Conservation (phyloP, 371 early-diverging fungal species). For the Mortierella sp. region DNA sequence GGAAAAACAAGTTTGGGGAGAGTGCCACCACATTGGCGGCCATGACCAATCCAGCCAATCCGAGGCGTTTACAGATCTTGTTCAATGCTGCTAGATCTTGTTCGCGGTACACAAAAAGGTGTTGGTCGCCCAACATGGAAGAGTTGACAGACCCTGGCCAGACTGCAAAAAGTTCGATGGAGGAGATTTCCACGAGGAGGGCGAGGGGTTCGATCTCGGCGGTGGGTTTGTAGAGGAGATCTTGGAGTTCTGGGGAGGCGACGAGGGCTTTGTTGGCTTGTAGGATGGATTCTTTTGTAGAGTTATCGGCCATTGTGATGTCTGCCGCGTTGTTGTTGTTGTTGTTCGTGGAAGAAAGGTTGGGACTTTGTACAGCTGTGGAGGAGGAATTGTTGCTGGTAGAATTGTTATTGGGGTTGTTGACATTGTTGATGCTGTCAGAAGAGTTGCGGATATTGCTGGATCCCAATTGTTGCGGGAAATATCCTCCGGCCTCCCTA, state of each 20-base stretch:
- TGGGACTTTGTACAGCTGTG: background rate
- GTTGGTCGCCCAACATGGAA: conserved; percentile 57
- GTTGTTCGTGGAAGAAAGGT: background rate
- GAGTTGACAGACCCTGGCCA: conserved; percentile 54
- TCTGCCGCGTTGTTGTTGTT: background rate
- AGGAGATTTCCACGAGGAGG: conserved; percentile 42
- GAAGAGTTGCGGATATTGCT: background rate
- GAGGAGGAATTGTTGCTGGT: background rate
- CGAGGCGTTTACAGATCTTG: conserved; percentile 56
- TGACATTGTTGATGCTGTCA: background rate
- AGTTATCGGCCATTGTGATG: background rate
- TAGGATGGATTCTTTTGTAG: conserved; percentile 43
- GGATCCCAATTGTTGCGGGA: background rate
- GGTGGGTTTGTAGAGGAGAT: conserved; percentile 48
- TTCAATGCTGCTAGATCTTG: conserved; percentile 42
- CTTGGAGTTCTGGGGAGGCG: conserved; percentile 32
- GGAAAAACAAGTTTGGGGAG: conserved; percentile 43
- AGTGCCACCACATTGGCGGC: conserved; percentile 51
- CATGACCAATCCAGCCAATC: conserved; percentile 30
- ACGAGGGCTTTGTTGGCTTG: conserved; percentile 37
- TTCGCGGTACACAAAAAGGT: conserved; percentile 51
- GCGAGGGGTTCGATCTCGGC: conserved; percentile 36
- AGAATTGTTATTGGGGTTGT: background rate
- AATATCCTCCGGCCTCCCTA: background rate
- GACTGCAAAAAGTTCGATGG: conserved; percentile 52